These are phyloP conservation scores for Apiotrichum veenhuisii DNA, from an alignment of 1,284 basidiomycete genomes.

Conservation along the genomic window DNA sequence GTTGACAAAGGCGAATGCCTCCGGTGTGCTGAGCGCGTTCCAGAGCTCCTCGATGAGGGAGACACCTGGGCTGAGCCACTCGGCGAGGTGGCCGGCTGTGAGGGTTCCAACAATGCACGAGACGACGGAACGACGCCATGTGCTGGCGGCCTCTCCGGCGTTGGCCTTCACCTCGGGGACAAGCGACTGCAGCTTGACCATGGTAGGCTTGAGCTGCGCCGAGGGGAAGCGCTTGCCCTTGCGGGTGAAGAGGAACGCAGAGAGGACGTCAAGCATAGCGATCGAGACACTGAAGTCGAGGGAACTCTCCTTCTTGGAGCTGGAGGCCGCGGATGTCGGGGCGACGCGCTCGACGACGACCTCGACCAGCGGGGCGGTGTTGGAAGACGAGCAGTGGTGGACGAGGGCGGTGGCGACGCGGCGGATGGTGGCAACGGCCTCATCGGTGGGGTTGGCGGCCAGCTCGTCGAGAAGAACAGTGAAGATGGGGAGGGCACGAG, in stretches of 20 bases:
- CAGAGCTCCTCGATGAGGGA: constrained; percentile 44
- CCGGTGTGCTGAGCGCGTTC: constrained; percentile 27
- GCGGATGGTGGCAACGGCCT: constrained; percentile 45
- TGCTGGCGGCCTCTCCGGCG: constrained; percentile 1
- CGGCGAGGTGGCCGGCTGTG: constrained; percentile 44
- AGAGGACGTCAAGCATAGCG: constrained; percentile 33
- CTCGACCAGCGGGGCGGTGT: constrained; percentile 62
- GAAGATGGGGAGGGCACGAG: constrained; percentile 64
- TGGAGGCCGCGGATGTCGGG: constrained; percentile 9
- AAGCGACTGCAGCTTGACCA: constrained; percentile 33
- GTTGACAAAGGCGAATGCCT: constrained; percentile 42
- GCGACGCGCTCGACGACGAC: constrained; percentile 31
- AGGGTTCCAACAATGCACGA: constrained; percentile 33
- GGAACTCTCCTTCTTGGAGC: constrained; percentile 12
- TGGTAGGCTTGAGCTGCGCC: constrained; percentile 48
- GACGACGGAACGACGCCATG: constrained; percentile 32
- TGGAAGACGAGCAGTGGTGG: constrained; percentile 68
- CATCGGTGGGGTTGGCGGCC: constrained; percentile 31
- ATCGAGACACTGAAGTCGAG: constrained; percentile 9
- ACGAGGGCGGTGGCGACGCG: constrained; percentile 66
- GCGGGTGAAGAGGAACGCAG: constrained; percentile 52
- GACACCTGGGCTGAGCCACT: constrained; percentile 50
- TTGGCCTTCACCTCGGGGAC: constrained; percentile 16
- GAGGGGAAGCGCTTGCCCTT: constrained; percentile 54
- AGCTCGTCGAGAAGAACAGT: constrained; percentile 51